Conservation (phyloP, 805 yeast genomes). For the Torulaspora franciscae region DNA sequence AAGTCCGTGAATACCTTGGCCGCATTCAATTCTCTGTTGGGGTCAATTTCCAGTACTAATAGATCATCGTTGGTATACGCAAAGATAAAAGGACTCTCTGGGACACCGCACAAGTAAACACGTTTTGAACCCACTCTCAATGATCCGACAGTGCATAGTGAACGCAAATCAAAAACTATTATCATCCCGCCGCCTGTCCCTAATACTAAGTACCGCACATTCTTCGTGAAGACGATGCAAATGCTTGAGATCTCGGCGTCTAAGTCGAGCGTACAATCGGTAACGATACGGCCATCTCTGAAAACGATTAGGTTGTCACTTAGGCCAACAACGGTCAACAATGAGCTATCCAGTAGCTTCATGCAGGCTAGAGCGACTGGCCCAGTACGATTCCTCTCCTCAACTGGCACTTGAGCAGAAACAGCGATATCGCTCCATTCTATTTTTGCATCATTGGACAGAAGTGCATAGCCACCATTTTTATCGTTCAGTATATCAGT, state of each 20-base stretch:
- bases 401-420: constrained; percentile 3
- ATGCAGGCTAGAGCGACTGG: constrained; percentile 6
- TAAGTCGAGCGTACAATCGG: neutral
- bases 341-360: constrained; percentile 3
- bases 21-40: neutral
- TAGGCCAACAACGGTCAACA: constrained; percentile 9
- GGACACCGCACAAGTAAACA: constrained; percentile 9
- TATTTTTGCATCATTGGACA: constrained; percentile 7
- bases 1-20: constrained; percentile 1
- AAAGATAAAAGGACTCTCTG: constrained; percentile 6
- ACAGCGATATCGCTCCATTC: constrained; percentile 11
- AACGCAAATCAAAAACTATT: constrained; percentile 10
- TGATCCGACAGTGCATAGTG: constrained; percentile 2
- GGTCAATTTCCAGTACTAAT: constrained; percentile 2
- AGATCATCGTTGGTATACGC: constrained; percentile 12
- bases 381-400: neutral
- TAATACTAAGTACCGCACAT: constrained; percentile 7
- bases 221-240: neutral
- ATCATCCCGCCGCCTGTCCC: constrained; percentile 22
- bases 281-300: neutral
- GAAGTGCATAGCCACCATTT: constrained; percentile 8
- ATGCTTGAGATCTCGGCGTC: constrained; percentile 4
- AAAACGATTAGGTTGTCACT: constrained; percentile 11
- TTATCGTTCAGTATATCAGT: constrained; percentile 7
- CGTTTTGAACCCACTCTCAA: constrained; percentile 11